Base-by-base conservation (phyloP, 106 monocot genomes). In the Cymbidium sinense region DNA sequence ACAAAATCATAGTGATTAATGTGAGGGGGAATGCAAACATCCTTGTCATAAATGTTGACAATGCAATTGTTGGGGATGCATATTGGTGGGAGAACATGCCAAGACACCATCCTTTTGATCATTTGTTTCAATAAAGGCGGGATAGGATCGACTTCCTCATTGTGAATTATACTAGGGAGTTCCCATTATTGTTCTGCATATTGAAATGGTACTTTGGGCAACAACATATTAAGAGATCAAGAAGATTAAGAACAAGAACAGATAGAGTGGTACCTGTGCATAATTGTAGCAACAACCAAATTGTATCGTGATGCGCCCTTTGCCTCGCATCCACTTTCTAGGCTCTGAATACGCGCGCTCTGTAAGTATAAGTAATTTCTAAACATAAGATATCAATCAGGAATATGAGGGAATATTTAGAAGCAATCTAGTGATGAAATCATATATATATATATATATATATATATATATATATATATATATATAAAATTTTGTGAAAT, bases 61-160 rank as follows among this genome's bases (percentile, higher is more conserved):
- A 89, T 89, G 77, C 89, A 89, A 34, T 86, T 89, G 69, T 89
- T 77, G 0, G 84, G 86, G 6, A 86, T 44, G 25, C 86, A 89
- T 33, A 84, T 79, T 15, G 84, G 35, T 1, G 82, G 84, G 11
- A 89, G 82, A 9, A 89, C 79, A 15, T 54, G 65, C 86, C 84
- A 89, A 3, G 21, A 69, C 11, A 89, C 86, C 84, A 90, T 76
- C 23, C 84, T 80, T 47, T 78, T 80, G 28, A 90, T 87, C 84
- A 90, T 90, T 0, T 7, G 3, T 52, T 85, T 87, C 20, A 90
- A 25, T 0, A 85, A 20, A 1, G 84, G 77, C 0, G 86, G 87
- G 0, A 90, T 77, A 2, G 80, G 82, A 58, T 87, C 87, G 2
- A 83, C 87, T 51, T 87, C 62, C 36, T 80, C 87, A 34, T 85